A percentile compares a stretch with the other conserved stretches of the same genome.
These are phyloP conservation scores for Phaffomyces antillensis DNA, from an alignment of 805 yeast genomes.

Conservation along the genomic window DNA sequence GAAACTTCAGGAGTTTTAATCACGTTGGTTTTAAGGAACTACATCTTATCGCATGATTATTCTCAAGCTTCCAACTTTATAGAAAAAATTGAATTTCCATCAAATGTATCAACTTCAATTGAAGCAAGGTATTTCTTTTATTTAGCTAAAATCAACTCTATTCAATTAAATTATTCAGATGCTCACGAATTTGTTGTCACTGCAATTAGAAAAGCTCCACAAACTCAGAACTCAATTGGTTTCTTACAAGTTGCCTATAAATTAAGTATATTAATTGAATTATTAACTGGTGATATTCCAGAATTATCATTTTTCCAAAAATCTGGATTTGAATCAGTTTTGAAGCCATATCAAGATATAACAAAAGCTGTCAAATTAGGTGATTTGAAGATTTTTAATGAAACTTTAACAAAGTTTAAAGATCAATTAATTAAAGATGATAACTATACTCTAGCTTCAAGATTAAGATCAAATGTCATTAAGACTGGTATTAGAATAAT, in stretches of 20 bases:
- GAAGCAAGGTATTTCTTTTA: conserved; percentile 90
- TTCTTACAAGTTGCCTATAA: conserved; percentile 87
- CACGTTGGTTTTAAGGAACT: conserved; percentile 79
- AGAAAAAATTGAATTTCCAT: conserved; percentile 84
- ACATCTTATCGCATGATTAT: conserved; percentile 69
- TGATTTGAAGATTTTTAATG: conserved; percentile 74
- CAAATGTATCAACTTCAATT: conserved; percentile 74
- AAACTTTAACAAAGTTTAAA: conserved; percentile 59
- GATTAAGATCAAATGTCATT: conserved; percentile 93
- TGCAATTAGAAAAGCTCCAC: conserved; percentile 97
- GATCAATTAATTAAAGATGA: conserved; percentile 63
- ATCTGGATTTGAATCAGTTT: conserved; percentile 46
- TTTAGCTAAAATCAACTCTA: conserved; percentile 81
- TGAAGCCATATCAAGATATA: conserved; percentile 78
- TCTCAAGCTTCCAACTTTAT: conserved; percentile 85
- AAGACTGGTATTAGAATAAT: conserved; percentile 95
- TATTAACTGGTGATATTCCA: conserved; percentile 95
- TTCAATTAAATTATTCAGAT: conserved; percentile 85
- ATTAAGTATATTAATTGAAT: conserved; percentile 78
- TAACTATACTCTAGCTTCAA: conserved; percentile 73
- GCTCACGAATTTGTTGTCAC: conserved; percentile 88
- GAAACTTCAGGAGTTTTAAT: conserved; percentile 87
- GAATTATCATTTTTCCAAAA: conserved; percentile 77
- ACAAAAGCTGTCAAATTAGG: conserved; percentile 91
- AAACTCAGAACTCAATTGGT: conserved; percentile 75